Evolutionary conservation across 768 basidiomycete genomes (phyloP), one percentile per base, ranked within the genome.

Genomic region (Suillus decipiens): DNA sequence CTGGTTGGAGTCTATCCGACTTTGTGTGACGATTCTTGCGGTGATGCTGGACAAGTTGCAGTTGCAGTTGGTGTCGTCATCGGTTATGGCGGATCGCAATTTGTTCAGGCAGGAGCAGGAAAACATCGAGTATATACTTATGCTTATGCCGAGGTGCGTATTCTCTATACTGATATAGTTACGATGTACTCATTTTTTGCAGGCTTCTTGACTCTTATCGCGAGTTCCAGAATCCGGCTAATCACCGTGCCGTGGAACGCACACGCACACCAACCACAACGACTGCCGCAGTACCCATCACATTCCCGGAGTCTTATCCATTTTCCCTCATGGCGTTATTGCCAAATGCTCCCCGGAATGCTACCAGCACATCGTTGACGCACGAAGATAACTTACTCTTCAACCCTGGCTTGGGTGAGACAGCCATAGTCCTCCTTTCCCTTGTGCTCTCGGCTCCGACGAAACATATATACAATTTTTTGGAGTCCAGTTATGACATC

Each of bases 261-360:
- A 85, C 83, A 33, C 85, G 84, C 54, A 82, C 89, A 0, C 80
- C 81, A 19, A 81, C 85, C 2, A 87, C 89, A 3, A 76, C 81
- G 33, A 85, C 87, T 55, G 77, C 87, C 24, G 71, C 79, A 2
- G 72, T 83, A 2, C 95, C 95, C 0, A 87, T 92, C 50, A 90
- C 92, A 1, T 98, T 98, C 77, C 96, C 96, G 0, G 91, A 95
- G 66, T 90, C 95, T 0, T 95, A 98, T 73, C 96, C 96, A 0
- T 95, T 97, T 75, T 89, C 93, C 7, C 81, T 99, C 22, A 70
- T 93, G 31, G 81, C 90, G 0, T 81, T 86, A 37, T 75, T 89
- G 28, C 90, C 92, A 3, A 86, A 86, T 61, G 70, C 79, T 34
- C 78, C 79, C 43, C 77, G 80, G 17, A 80, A 77, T 57, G 76